Evolutionary conservation across 1,284 basidiomycete genomes (phyloP), one percentile per base, ranked within the genome.

Genomic region (Caloboletus firmus): DNA sequence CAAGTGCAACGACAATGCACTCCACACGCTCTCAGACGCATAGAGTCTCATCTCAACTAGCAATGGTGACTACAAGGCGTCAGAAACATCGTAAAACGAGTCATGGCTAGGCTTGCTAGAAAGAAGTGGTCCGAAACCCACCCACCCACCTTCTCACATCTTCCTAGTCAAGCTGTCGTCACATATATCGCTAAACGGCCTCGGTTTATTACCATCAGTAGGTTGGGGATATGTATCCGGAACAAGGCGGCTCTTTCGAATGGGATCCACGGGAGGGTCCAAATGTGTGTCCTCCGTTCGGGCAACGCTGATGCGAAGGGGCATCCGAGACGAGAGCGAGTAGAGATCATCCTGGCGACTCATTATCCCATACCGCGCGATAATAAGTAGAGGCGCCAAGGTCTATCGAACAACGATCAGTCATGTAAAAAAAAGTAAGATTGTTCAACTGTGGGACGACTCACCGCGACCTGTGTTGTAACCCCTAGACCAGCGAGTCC

Each of bases 361-460:
- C 30, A 52, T 5, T 5, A 64, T 9, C 39, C 52, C 62, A 11
- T 64, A 28, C 17, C 66, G 64, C 39, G 56, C 59, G 11, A 68
- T 49, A 47, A 64, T 68, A 1, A 64, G 51, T n/a, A 68, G 40
- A 11, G 66, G 66, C 2, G 51, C 52, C 24, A 57, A 36, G 11
- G 63, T 66, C 64, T 64, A n/a, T n/a, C 0, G 40, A 1, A 31
- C 36, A 6, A 7, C 7, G 18, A 18, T 44, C 13, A 15, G 10
- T 30, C 46, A 30, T 15, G 20, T 24, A 5, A 30, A 32, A 5
- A 30, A 32, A 4, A 40, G 30, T 20, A 6, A 17, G 22, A 2
- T 5, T 0, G 7, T 8, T 48, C 30, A 7, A 20, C 31, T 22
- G 7, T 18, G 5, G 2, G 22, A 18, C 9, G 13, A 60, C 64